Evolutionary conservation across 164 flowering plant species (phyloP).

Genomic region (Tetrastigma voinierianum): DNA sequence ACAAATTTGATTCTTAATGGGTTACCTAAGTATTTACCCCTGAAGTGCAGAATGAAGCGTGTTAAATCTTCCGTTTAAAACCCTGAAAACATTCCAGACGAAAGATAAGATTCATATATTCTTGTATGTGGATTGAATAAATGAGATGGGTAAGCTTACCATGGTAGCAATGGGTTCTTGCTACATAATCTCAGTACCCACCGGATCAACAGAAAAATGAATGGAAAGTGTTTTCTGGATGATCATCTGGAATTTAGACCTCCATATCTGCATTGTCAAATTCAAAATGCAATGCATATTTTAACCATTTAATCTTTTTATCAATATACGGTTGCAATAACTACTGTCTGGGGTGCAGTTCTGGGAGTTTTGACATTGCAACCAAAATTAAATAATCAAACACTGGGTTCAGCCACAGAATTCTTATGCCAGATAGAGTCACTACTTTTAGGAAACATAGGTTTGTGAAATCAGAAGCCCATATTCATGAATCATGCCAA

Average conservation of each 20-base stretch:
- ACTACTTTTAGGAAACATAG: too few relatives aligned
- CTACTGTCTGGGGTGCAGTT: neutral
- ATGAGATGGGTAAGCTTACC: slow-evolving; percentile 10
- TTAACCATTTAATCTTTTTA: neutral
- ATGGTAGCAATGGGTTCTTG: slow-evolving; percentile 1
- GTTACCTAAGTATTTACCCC: slow-evolving; percentile 1
- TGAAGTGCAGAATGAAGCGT: neutral
- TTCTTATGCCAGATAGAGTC: too few relatives aligned
- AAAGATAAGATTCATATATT: neutral
- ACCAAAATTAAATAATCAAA: too few relatives aligned
- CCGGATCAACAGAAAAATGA: slow-evolving; percentile 71
- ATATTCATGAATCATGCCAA: too few relatives aligned
- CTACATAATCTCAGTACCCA: slow-evolving; percentile 80
- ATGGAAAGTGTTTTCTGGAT: slow-evolving; percentile 43
- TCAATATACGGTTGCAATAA: neutral
- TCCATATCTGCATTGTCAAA: slow-evolving; percentile 61
- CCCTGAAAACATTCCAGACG: slow-evolving; percentile 6
- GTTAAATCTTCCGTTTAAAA: neutral
- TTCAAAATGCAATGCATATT: neutral
- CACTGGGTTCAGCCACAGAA: too few relatives aligned
- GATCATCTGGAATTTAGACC: slow-evolving; percentile 52
- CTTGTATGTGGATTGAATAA: neutral
- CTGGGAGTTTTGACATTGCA: too few relatives aligned
- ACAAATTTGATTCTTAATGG: neutral
- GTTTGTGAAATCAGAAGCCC: too few relatives aligned